Percentiles rank a stretch among this genome's conserved stretches.
Evolutionary conservation across 768 basidiomycete species (phyloP).

Genomic region (Suillus paluster): DNA sequence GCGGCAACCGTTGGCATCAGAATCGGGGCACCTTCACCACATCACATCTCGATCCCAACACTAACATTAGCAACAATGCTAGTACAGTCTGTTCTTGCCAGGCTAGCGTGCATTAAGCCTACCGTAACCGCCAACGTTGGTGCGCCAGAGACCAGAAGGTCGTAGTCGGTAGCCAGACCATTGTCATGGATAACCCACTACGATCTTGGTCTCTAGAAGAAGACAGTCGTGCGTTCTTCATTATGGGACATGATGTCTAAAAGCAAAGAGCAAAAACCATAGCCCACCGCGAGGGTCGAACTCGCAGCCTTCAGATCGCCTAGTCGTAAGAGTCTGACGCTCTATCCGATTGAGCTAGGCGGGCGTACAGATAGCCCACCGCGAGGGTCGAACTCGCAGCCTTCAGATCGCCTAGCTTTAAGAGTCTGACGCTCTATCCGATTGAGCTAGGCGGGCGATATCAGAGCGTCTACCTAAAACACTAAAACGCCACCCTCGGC

Average conservation of each 20-base stretch:
- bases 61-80: too few species aligned
- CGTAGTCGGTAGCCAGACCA: too few species aligned
- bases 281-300: conserved; percentile 71
- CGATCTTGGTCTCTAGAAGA: too few species aligned
- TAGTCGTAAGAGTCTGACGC: conserved; percentile 52
- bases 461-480: background rate
- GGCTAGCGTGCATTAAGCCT: too few species aligned
- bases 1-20: too few species aligned
- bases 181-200: too few species aligned
- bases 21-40: too few species aligned
- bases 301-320: conserved; percentile 80
- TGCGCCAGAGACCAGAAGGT: background rate
- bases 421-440: conserved; percentile 61
- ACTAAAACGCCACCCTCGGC: background rate
- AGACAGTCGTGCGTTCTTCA: too few species aligned
- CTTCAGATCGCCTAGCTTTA: conserved; percentile 61
- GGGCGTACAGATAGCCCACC: conserved; percentile 63
- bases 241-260: too few species aligned
- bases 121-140: too few species aligned
- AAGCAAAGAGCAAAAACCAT: background rate
- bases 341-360: conserved; percentile 60
- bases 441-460: conserved; percentile 53
- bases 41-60: too few species aligned
- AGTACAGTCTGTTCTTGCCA: background rate
- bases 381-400: conserved; percentile 88